Base-by-base conservation (phyloP, 768 basidiomycete genomes). In the Boletus rubroflammeus region DNA sequence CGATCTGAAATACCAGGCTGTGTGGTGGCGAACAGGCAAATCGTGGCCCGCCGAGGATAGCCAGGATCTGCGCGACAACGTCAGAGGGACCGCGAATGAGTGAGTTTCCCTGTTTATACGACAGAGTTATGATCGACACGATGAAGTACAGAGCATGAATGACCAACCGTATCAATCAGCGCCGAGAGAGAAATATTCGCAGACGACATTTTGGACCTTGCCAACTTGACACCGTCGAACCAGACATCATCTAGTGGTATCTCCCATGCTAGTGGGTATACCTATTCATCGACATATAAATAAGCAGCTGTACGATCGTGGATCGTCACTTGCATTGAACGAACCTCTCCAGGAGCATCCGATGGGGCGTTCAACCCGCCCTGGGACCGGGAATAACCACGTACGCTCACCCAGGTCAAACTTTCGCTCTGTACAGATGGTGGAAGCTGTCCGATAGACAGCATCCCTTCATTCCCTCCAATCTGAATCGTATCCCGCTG, bases 51-150 rank as follows among this genome's bases (percentile, higher is more conserved):
- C 78, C 79, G 1, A 85, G 67, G 32, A 47, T 50, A n/a, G 56
- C 64, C 6, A 60, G 49, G 49, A 90, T 84, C n/a, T 67, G 57
- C 0, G 71, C 54, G 13, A 91, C 71, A 9, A 89, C 76, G 56
- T 91, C 89, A 5, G 76, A 66, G 0, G 88, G 89, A 9, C 88
- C 89, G 23, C 89, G 86, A 50, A 92, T 76, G 40, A 88, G 78
- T 9, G 88, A 89, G 70, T 84, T 90, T 0, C 90, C 89, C 86
- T 89, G 53, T 35, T 46, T 25, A 32, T 38, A 34, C 35, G 28
- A 44, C 6, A 47, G 19, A 14, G 28, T 29, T 11, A 21, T 36
- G 40, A 54, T 50, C 2, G 34, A 47, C 17, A 36, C 32, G 29
- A 46, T 44, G 21, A 42, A 41, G 14, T 11, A 44, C 41, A 17